Evolutionary conservation across 2,329 filamentous ascomycete genomes (phyloP).

Genomic region (Neurospora crassa): DNA sequence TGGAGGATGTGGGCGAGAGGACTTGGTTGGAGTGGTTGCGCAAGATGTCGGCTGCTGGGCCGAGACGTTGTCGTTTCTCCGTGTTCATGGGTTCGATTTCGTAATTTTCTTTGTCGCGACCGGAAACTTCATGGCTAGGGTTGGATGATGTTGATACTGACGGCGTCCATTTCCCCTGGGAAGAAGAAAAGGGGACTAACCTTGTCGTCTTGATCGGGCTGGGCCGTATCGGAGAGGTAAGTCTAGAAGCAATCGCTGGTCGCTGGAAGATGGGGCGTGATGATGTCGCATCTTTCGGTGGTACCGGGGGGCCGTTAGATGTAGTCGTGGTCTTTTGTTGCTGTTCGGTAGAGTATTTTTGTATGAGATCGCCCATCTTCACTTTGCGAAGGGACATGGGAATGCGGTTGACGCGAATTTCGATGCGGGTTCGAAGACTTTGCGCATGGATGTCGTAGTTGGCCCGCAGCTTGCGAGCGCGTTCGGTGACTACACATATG

Average conservation of each 20-base stretch:
- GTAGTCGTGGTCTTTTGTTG: constrained; percentile 23
- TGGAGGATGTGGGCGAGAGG: constrained; percentile 74
- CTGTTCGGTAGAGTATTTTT: constrained; percentile 35
- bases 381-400: constrained; percentile 68
- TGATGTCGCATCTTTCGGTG: constrained; percentile 34
- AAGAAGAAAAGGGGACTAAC: constrained; percentile 27
- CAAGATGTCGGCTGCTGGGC: constrained; percentile 31
- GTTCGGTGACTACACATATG: constrained; percentile 62
- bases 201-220: constrained; percentile 38
- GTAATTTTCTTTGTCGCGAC: constrained; percentile 66
- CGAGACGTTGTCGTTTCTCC: constrained; percentile 54
- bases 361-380: constrained; percentile 71
- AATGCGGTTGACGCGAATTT: constrained; percentile 89
- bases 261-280: constrained; percentile 23
- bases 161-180: constrained; percentile 5
- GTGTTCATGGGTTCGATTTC: constrained; percentile 48
- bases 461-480: constrained; percentile 76
- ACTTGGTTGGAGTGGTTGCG: constrained; percentile 45
- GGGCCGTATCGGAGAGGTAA: constrained; percentile 6
- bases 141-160: constrained; percentile 15
- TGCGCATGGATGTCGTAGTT: constrained; percentile 86
- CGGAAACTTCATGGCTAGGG: constrained; percentile 51
- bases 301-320: constrained; percentile 34
- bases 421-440: constrained; percentile 74
- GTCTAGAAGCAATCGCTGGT: constrained; percentile 23